Conservation (phyloP, 192 early-diverging fungal genomes). For the Borealophlyctis nickersoniae region DNA sequence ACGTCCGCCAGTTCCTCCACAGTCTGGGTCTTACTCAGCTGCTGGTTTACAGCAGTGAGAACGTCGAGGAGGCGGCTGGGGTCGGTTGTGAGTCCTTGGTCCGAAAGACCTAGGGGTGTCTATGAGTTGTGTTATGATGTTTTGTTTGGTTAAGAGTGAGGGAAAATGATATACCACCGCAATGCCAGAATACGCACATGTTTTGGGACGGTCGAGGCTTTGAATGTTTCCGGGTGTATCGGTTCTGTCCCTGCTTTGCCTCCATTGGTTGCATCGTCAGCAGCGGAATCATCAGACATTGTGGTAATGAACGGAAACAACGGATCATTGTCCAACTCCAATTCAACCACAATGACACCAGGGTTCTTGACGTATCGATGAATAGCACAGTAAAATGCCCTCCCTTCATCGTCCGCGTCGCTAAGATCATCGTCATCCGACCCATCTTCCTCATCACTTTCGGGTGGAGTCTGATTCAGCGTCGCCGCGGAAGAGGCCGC, state of each 20-base stretch:
- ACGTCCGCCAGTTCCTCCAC: neutral
- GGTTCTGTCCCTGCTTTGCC: too few relatives aligned
- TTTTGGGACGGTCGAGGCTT: neutral
- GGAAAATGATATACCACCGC: too few relatives aligned
- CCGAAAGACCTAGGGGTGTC: neutral
- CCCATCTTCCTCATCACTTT: neutral
- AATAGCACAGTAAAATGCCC: neutral
- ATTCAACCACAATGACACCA: neutral
- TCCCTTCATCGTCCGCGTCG: neutral
- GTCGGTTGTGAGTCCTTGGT: neutral
- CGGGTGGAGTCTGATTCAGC: too few relatives aligned
- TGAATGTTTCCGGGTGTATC: too few relatives aligned
- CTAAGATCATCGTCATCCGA: neutral
- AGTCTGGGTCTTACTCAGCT: neutral
- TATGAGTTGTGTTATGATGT: neutral
- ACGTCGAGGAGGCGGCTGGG: neutral
- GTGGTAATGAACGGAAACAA: neutral
- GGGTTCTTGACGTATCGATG: neutral
- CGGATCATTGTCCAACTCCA: neutral
- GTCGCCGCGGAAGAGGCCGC: neutral
- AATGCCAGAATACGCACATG: neutral
- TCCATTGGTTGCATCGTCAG: too few relatives aligned
- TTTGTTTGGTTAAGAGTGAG: neutral
- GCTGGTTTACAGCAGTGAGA: neutral
- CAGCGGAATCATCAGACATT: neutral